Conservation (phyloP, 352 stramenopile genomes). For the Lagenidium sp. region DNA sequence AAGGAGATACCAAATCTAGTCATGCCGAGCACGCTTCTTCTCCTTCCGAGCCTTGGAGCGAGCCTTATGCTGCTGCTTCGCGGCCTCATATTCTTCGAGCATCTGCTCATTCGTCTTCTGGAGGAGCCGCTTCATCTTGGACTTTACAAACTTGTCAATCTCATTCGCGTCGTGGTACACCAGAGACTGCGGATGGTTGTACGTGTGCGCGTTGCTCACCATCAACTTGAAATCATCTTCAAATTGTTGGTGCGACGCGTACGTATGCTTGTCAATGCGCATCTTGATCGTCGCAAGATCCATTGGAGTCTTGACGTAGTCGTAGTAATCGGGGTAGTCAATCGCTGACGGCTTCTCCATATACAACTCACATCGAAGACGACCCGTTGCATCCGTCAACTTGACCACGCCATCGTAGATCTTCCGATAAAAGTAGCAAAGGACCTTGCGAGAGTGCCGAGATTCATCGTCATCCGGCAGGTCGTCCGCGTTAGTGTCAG, state of each 20-base stretch:
- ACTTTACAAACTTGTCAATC: constrained; percentile 80
- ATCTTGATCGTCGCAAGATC: constrained; percentile 81
- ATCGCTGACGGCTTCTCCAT: constrained; percentile 68
- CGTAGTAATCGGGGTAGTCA: constrained; percentile 88
- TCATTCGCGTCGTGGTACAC: constrained; percentile 77
- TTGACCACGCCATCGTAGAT: constrained; percentile 79
- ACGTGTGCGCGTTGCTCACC: constrained; percentile 81
- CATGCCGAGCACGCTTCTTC: constrained; percentile 60
- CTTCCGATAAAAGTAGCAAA: constrained; percentile 79
- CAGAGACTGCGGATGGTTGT: constrained; percentile 79
- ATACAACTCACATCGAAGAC: constrained; percentile 61
- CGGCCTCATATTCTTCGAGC: constrained; percentile 53
- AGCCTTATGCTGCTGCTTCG: constrained; percentile 72
- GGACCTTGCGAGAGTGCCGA: constrained; percentile 45
- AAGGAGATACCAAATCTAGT: constrained; percentile 5
- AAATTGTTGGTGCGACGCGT: constrained; percentile 52
- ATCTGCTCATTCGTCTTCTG: constrained; percentile 56
- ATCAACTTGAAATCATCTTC: constrained; percentile 82
- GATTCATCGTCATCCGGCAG: constrained; percentile 25
- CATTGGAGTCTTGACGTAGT: constrained; percentile 83
- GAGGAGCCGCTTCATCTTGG: constrained; percentile 61
- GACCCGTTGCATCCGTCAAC: constrained; percentile 58
- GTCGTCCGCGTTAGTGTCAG: constrained; percentile 22
- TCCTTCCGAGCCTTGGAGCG: constrained; percentile 69
- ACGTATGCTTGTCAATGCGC: constrained; percentile 63